These are phyloP conservation scores for Penicillium sp. DNA, from an alignment of 2,329 filamentous ascomycete species.

Conservation along the genomic window DNA sequence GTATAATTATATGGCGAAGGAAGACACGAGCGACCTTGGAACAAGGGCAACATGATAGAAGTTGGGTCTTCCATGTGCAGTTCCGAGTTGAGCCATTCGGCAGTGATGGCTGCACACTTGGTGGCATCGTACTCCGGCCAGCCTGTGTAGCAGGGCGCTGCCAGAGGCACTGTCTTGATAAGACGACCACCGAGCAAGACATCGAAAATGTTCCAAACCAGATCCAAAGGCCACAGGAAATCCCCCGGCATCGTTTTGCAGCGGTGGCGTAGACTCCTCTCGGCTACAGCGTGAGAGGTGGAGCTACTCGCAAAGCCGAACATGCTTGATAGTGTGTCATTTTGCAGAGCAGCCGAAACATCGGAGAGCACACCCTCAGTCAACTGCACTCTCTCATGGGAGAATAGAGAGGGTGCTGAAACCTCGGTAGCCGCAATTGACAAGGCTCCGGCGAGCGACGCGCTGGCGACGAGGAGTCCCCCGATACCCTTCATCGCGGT, in stretches of 20 bases:
- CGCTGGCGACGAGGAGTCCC: conserved; percentile 1
- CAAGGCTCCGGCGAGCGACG: conserved; percentile 8
- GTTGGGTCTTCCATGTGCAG: conserved; percentile 22
- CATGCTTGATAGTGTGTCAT: conserved; percentile 35
- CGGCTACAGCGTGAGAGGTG: conserved; percentile 6
- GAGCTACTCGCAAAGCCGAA: conserved; percentile 37
- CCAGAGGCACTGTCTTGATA: conserved; percentile 38
- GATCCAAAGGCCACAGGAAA: conserved; percentile 19
- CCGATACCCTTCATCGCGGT: conserved; percentile 5
- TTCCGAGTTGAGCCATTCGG: conserved; percentile 31
- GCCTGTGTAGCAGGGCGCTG: conserved; percentile 39
- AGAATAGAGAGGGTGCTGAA: conserved; percentile 7
- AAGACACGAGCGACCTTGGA: conserved; percentile 25
- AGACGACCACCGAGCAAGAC: conserved; percentile 39
- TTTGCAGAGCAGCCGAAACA: conserved; percentile 30
- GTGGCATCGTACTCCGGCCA: conserved; percentile 37
- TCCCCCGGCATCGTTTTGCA: conserved; percentile 31
- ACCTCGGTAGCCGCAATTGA: conserved; percentile 1
- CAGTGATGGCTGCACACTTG: conserved; percentile 33
- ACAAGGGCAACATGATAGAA: conserved; percentile 26
- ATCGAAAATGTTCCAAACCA: conserved; percentile 38
- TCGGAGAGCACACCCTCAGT: conserved; percentile 41
- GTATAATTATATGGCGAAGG: conserved; percentile 18
- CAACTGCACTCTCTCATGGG: conserved; percentile 35
- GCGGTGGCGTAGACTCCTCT: conserved; percentile 47